Base-by-base conservation (phyloP, 1,284 basidiomycete genomes). In the Sanghuangporus weigelae region DNA sequence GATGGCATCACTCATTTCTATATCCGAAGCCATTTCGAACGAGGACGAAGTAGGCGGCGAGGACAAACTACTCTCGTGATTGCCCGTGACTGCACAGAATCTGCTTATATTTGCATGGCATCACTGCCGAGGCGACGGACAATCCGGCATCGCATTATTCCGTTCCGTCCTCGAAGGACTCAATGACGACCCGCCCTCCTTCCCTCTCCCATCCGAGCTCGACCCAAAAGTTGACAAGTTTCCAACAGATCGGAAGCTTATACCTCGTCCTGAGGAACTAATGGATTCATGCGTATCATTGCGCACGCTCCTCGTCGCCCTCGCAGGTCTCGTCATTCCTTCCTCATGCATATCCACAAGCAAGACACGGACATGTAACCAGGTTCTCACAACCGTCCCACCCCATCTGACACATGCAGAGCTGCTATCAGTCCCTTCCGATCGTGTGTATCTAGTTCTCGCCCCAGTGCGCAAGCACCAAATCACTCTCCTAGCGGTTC, bases 361-460 rank as follows among this genome's bases (percentile, higher is more conserved):
- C 3, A 58, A 64, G 1, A 70, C 77, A 5, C 79, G 78, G 78
- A 75, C 78, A 1, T 77, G 74, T 2, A 68, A 74, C 36, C 60
- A 69, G 2, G 38, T 44, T 36, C 16, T 39, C 8, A 10, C 51
- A 2, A 19, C 54, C 8, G 16, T n/a, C 8, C 14, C 21, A 5
- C 23, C 39, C 12, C 35, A 36, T 38, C 48, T n/a, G n/a, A 48
- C 59, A 14, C 40, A 26, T 7, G 67, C 71, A 1, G 70, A 70
- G 7, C 51, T 76, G 35, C 60, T 77, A 36, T 46, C 68, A 35
- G 68, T 76, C 57, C 55, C 72, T 0, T 66, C 75, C 1, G 53
- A 66, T 1, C 69, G 73, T 3, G 65, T 70, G 2, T 53, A 60
- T 5, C 49, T 36, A 0, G 68, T 81, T 44, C 62, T 74, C n/a